phyloP scores from a whole-genome alignment of 192 early-diverging fungal genomes.

The Podila epicladia region DNA sequence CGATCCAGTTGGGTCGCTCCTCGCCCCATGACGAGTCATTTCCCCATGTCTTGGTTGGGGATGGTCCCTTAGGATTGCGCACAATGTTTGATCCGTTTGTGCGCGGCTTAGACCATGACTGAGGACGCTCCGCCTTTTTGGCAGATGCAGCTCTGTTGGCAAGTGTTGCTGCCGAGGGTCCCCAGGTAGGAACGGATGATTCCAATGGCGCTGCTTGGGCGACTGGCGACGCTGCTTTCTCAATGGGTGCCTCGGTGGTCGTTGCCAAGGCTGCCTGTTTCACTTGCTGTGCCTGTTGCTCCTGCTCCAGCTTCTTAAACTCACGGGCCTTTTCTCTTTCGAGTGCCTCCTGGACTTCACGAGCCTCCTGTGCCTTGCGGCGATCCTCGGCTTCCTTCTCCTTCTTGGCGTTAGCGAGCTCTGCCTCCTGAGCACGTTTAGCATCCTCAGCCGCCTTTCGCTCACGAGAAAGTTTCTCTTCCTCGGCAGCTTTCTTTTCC shows the following conservation, averaged over 20 bases:
- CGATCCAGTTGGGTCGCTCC: not conserved
- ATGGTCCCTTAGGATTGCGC: not conserved
- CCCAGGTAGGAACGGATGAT: slow-evolving; percentile 40
- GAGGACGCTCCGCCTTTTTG: slow-evolving; percentile 18
- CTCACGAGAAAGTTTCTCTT: slow-evolving; percentile 12
- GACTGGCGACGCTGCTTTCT: not conserved
- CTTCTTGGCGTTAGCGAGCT: not conserved
- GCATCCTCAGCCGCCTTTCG: slow-evolving; percentile 18
- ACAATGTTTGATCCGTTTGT: not conserved
- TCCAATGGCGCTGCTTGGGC: slow-evolving; percentile 1
- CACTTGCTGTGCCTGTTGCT: not conserved
- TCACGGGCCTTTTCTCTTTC: slow-evolving; percentile 7
- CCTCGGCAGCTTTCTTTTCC: slow-evolving; percentile 30
- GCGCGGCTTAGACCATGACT: slow-evolving; percentile 4
- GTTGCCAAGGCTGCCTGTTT: not conserved
- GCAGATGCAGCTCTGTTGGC: slow-evolving; percentile 38
- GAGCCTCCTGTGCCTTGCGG: slow-evolving; percentile 11
- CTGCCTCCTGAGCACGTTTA: not conserved
- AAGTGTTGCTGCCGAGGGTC: slow-evolving; percentile 35
- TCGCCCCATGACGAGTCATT: not conserved
- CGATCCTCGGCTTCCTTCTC: slow-evolving; percentile 15
- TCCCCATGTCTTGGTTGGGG: not conserved
- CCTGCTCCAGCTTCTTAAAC: not conserved
- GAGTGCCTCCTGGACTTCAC: slow-evolving; percentile 26
- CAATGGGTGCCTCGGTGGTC: not conserved